phyloP scores from a whole-genome alignment of 2,329 filamentous ascomycete species.

The Neoscytalidium dimidiatum region DNA sequence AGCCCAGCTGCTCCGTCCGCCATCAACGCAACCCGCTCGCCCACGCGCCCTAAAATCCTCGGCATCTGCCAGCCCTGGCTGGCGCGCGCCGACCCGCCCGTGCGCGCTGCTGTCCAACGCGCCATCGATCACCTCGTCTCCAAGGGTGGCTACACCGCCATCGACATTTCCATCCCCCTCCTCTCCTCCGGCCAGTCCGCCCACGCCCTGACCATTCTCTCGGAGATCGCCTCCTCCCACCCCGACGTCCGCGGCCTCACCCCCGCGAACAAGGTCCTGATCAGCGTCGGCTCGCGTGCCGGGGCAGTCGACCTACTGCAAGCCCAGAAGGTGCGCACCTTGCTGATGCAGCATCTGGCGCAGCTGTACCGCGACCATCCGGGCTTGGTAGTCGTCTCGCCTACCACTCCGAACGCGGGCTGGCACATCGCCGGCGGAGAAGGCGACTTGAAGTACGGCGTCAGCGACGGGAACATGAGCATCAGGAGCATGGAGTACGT shows the following conservation, averaged over 20 bases:
- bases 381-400: slow-evolving; percentile 75
- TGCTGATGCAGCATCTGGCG: slow-evolving; percentile 79
- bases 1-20: slow-evolving; percentile 43
- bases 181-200: slow-evolving; percentile 72
- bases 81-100: slow-evolving; percentile 64
- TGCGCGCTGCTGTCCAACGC: slow-evolving; percentile 62
- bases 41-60: slow-evolving; percentile 57
- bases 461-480: slow-evolving; percentile 71
- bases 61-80: slow-evolving; percentile 73
- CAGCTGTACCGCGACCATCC: slow-evolving; percentile 70
- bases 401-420: slow-evolving; percentile 73
- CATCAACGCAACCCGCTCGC: slow-evolving; percentile 38
- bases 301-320: slow-evolving; percentile 70
- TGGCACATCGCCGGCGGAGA: slow-evolving; percentile 68
- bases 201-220: slow-evolving; percentile 75
- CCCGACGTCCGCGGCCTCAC: slow-evolving; percentile 59
- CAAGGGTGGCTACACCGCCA: slow-evolving; percentile 54
- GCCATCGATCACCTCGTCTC: slow-evolving; percentile 61
- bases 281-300: slow-evolving; percentile 66
- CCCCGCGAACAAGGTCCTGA: slow-evolving; percentile 68
- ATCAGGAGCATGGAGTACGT: slow-evolving; percentile 83
- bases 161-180: slow-evolving; percentile 67
- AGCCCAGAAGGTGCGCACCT: slow-evolving; percentile 70
- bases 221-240: slow-evolving; percentile 62
- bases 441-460: slow-evolving; percentile 62